Base-by-base conservation (phyloP, 108 stramenopile genomes). In the Cyclotella baltica region DNA sequence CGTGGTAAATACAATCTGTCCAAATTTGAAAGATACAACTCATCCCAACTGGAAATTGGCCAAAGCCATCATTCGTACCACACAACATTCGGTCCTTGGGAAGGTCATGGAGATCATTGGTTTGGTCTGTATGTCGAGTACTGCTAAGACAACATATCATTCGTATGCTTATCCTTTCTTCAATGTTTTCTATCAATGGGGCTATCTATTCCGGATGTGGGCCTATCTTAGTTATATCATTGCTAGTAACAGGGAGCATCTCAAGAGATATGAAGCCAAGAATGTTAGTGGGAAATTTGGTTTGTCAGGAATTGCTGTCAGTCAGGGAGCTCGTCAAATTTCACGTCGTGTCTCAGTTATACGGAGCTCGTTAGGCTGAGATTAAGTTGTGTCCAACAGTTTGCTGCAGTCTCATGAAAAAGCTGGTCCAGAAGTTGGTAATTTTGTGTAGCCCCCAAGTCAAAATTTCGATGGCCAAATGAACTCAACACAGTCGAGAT, bases 1-100 rank as follows among this genome's bases (percentile, higher is more conserved):
- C 50, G 75, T 83, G 30, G 50, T 56, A 19, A 83, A 55, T 37
- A 80, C 78, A 6, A 73, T 83, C 36, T 68, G 78, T 52, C 77
- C 77, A 0, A 50, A 83, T 4, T 59, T 31, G 8, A 79, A 74
- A 13, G 83, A 83, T 46, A 56, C 31, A 16, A 48, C 78, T 13
- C 79, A 83, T 46, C 83, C 78, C 36, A 83, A 83, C 48, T 83
- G 73, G 73, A 75, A 75, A 46, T 73, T 80, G 30, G 53, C 77
- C 18, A 23, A 73, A 0, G 62, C 78, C n/a, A 83, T 83, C 55
- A 22, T 43, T 28, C 83, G 83, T 33, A 55, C 59, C 20, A 31
- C 58, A 31, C 58, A 53, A 22, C 37, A 67, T 68, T 43, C 43
- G 4, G 16, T 74, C 18, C 35, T 38, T 38, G 40, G 56, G 22